Evolutionary conservation across 345 rosid genomes (phyloP).

Genomic region (Cardamine chenopodiifolia): DNA sequence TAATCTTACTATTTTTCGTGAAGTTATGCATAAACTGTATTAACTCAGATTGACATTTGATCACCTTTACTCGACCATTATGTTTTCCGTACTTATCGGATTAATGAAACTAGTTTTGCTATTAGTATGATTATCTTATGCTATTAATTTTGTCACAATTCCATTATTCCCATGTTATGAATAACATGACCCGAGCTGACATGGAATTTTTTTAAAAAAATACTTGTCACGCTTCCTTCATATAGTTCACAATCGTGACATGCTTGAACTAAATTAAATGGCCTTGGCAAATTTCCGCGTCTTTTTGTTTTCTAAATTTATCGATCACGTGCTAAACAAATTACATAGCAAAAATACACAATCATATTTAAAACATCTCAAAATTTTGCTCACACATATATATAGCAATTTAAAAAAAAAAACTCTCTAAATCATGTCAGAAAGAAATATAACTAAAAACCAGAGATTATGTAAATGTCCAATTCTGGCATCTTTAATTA

Average conservation of each 20-base stretch:
- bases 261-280: conserved; percentile 21
- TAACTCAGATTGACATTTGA: neutral
- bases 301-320: neutral
- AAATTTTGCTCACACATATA: neutral
- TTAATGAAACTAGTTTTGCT: neutral
- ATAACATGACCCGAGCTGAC: neutral
- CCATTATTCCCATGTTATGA: neutral
- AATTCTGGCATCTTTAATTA: neutral
- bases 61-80: neutral
- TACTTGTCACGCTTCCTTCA: neutral
- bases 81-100: neutral
- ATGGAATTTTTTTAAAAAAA: neutral
- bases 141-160: neutral
- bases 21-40: neutral
- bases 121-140: neutral
- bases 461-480: conserved; percentile 2
- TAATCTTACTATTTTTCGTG: neutral
- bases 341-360: neutral
- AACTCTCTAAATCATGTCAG: neutral
- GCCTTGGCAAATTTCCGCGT: neutral
- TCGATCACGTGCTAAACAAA: conserved; percentile 1
- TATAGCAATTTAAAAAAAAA: neutral
- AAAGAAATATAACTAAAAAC: neutral
- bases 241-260: conserved; percentile 9
- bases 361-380: neutral